Conservation (phyloP, 2,329 filamentous ascomycete genomes). For the Pseudogymnoascus sp. region DNA sequence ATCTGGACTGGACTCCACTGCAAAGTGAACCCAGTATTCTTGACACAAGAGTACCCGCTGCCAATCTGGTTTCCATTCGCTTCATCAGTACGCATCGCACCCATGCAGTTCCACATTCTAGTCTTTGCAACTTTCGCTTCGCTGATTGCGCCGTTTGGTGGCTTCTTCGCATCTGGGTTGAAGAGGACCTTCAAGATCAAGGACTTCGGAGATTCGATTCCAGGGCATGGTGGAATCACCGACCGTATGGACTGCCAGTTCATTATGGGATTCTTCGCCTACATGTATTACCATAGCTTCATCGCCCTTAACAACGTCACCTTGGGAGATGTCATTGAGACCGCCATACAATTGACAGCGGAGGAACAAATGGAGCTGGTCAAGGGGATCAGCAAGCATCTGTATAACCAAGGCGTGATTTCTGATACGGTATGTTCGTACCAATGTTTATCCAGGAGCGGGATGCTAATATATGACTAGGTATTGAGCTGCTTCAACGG, state of each 20-base stretch:
- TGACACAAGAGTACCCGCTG: conserved; percentile 64
- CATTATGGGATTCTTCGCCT: conserved; percentile 98
- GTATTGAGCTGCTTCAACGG: conserved; percentile 8
- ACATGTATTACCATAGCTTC: conserved; percentile 98
- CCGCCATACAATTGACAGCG: conserved; percentile 71
- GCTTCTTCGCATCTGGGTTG: conserved; percentile 94
- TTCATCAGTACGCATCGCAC: conserved; percentile 67
- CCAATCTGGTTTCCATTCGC: conserved; percentile 63
- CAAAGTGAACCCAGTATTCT: conserved; percentile 84
- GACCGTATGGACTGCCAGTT: conserved; percentile 99
- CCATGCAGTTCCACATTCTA: conserved; percentile 90
- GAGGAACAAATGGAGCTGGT: conserved; percentile 86
- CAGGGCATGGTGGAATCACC: conserved; percentile 94
- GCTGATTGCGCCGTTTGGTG: conserved; percentile 91
- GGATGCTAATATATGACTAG: conserved; percentile 3
- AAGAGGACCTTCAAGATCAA: conserved; percentile 99
- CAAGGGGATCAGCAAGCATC: conserved; percentile 52
- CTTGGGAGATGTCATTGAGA: conserved; percentile 81
- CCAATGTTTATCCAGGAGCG: neutral
- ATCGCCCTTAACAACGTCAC: conserved; percentile 81
- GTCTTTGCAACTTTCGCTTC: conserved; percentile 89
- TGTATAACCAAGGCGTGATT: conserved; percentile 50
- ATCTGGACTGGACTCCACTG: conserved; percentile 86
- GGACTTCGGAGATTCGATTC: conserved; percentile 97
- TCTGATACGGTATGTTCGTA: conserved; percentile 24